Percentiles rank a stretch among this genome's conserved stretches.
Conservation (phyloP, 495 filamentous ascomycete genomes). For the Recurvomyces mirabilis region DNA sequence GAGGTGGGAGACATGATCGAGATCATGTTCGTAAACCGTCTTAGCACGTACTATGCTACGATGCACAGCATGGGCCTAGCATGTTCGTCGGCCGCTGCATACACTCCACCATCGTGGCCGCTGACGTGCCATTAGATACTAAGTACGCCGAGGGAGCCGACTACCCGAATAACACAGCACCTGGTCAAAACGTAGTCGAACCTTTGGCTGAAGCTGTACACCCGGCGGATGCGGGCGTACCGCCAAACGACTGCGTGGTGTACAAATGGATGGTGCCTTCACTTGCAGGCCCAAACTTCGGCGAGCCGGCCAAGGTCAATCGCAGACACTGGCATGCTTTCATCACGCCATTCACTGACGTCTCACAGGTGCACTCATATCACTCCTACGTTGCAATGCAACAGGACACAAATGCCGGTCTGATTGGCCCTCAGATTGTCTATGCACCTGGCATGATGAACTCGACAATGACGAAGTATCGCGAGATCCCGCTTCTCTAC, state of each 20-base stretch:
- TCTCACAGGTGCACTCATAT: constrained; percentile 8
- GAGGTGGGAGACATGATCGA: constrained; percentile 28
- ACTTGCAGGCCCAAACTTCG: background rate
- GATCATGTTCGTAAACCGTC: constrained; percentile 25
- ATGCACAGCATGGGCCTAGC: constrained; percentile 26
- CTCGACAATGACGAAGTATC: constrained; percentile 15
- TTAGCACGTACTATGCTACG: constrained; percentile 20
- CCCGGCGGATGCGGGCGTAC: constrained; percentile 2
- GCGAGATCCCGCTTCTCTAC: constrained; percentile 17
- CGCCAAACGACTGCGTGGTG: constrained; percentile 11
- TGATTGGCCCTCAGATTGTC: constrained; percentile 16
- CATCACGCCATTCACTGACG: background rate
- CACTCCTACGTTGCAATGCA: constrained; percentile 16
- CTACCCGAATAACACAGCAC: constrained; percentile 13
- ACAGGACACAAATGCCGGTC: constrained; percentile 16
- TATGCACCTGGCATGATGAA: constrained; percentile 14
- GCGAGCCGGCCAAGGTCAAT: background rate
- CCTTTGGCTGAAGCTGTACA: constrained; percentile 10
- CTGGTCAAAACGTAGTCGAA: constrained; percentile 3
- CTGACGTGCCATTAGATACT: no score
- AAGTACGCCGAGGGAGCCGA: constrained; percentile 7
- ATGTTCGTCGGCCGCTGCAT: no score
- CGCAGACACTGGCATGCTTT: no score
- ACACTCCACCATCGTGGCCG: no score
- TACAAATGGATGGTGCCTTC: constrained; percentile 16